phyloP scores from a whole-genome alignment of 2,329 filamentous ascomycete species.

The Ophiocordyceps camponoti-floridani region DNA sequence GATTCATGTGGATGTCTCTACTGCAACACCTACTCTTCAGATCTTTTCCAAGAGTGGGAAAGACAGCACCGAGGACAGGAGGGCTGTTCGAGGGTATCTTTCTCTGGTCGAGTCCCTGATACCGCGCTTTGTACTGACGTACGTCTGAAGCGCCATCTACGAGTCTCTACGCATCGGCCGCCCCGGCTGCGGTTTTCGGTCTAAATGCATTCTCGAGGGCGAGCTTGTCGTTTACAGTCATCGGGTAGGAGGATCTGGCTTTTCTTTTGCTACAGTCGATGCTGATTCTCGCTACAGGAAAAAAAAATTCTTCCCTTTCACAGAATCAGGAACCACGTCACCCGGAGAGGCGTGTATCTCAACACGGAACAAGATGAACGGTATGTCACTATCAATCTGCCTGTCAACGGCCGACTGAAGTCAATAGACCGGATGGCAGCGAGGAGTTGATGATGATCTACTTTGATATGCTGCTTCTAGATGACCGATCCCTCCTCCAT shows the following conservation, averaged over 20 bases:
- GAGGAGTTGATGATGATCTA: conserved; percentile 46
- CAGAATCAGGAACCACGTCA: conserved; percentile 65
- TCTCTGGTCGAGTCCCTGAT: neutral
- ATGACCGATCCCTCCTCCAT: conserved; percentile 32
- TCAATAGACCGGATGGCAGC: conserved; percentile 23
- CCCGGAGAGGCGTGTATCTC: conserved; percentile 51
- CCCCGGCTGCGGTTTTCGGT: conserved; percentile 37
- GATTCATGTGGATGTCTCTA: conserved; percentile 57
- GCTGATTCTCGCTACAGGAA: conserved; percentile 18
- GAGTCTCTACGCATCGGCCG: conserved; percentile 45
- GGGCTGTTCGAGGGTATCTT: conserved; percentile 37
- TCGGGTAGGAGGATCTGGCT: conserved; percentile 16
- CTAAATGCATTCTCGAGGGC: conserved; percentile 62
- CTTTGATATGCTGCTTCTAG: conserved; percentile 37
- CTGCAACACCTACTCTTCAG: conserved; percentile 37
- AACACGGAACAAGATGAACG: conserved; percentile 52
- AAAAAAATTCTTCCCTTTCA: conserved; percentile 56
- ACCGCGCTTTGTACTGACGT: neutral
- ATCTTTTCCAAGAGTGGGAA: conserved; percentile 91
- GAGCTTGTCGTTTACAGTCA: conserved; percentile 69
- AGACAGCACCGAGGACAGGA: conserved; percentile 61
- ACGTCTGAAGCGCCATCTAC: conserved; percentile 30
- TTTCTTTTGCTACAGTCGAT: neutral
- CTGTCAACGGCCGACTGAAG: conserved; percentile 5
- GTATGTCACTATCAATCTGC: conserved; percentile 19